Conservation (phyloP, 1,139 yeast genomes). For the Pichia terricola region DNA sequence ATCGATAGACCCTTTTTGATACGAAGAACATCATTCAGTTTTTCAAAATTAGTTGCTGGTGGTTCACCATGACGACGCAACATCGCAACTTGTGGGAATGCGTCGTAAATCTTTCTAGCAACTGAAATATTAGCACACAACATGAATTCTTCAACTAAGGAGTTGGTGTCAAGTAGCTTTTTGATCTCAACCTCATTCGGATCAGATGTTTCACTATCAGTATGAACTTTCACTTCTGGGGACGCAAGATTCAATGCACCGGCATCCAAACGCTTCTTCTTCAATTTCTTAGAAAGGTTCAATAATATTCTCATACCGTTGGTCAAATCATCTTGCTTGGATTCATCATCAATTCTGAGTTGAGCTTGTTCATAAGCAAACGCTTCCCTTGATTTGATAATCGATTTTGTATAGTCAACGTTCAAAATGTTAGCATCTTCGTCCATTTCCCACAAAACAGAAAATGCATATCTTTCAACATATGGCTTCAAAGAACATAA, state of each 20-base stretch:
- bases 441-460: slow-evolving; percentile 93
- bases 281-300: slow-evolving; percentile 68
- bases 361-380: slow-evolving; percentile 95
- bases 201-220: slow-evolving; percentile 95
- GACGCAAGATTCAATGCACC: slow-evolving; percentile 97
- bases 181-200: slow-evolving; percentile 95
- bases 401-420: slow-evolving; percentile 75
- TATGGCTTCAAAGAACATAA: slow-evolving; percentile 91
- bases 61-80: slow-evolving; percentile 95
- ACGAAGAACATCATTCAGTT: slow-evolving; percentile 77
- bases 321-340: slow-evolving; percentile 75
- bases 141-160: slow-evolving; percentile 97
- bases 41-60: slow-evolving; percentile 87
- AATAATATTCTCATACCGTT: slow-evolving; percentile 80
- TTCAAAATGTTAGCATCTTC: slow-evolving; percentile 77
- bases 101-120: slow-evolving; percentile 82
- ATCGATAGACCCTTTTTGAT: slow-evolving; percentile 74
- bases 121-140: slow-evolving; percentile 93
- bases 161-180: slow-evolving; percentile 79
- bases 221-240: slow-evolving; percentile 95
- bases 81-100: slow-evolving; percentile 98
- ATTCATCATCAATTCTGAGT: slow-evolving; percentile 73
- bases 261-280: slow-evolving; percentile 78
- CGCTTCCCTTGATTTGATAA: slow-evolving; percentile 87
- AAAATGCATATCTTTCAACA: slow-evolving; percentile 93